Conservation (phyloP, 106 monocot species). For the Allium cepa region DNA sequence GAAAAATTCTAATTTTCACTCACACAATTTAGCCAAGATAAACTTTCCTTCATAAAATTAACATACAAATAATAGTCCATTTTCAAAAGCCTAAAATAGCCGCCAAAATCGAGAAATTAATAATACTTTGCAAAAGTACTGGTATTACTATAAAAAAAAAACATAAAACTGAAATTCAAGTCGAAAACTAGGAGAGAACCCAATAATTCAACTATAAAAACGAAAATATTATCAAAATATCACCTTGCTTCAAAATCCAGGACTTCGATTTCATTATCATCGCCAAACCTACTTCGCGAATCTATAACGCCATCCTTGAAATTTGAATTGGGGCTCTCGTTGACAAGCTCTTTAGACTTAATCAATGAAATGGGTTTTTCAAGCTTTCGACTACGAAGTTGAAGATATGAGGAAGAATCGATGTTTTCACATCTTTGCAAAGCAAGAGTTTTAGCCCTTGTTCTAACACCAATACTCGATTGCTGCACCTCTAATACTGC, state of each 20-base stretch:
- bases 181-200: too few species aligned
- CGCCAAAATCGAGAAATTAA: too few species aligned
- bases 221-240: neutral
- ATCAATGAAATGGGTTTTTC: slow-evolving; percentile 39
- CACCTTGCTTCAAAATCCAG: slow-evolving; percentile 37
- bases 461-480: slow-evolving; percentile 64
- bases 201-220: too few species aligned
- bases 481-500: slow-evolving; percentile 64
- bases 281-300: slow-evolving; percentile 34
- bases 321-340: slow-evolving; percentile 7
- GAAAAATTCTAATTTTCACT: too few species aligned
- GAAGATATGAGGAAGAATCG: slow-evolving; percentile 27
- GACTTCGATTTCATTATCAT: slow-evolving; percentile 9
- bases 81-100: neutral
- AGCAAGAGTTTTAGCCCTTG: slow-evolving; percentile 70
- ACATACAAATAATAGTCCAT: neutral
- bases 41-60: neutral
- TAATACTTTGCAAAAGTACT: too few species aligned
- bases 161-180: too few species aligned
- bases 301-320: neutral
- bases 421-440: slow-evolving; percentile 25
- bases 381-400: slow-evolving; percentile 65
- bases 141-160: too few species aligned
- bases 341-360: neutral
- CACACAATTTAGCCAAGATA: too few species aligned